Base-by-base conservation (phyloP, 352 stramenopile genomes). In the Phytophthora pseudosyringae region DNA sequence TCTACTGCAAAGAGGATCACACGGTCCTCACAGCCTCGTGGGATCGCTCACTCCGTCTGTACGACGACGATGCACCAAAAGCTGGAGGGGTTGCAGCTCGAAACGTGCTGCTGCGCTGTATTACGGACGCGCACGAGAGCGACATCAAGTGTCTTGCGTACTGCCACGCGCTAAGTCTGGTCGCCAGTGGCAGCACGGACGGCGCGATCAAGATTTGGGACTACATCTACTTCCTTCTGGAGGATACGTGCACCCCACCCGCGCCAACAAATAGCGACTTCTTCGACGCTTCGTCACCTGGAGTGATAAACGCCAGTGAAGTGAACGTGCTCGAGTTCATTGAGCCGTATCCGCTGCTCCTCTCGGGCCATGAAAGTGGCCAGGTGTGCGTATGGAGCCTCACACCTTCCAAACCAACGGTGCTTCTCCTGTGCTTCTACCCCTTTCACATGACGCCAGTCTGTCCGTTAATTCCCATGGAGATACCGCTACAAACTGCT, bases 121-220 rank as follows among this genome's bases (percentile, higher is more conserved):
- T 93, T 21, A 84, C 77, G 0, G 81, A 93, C 25, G 86, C 83
- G 0, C 86, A 94, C 26, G 82, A 91, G 21, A 75, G 68, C 3
- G 86, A 94, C 32, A 93, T 94, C 63, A 91, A 91, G 64, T 86
- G 80, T 46, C 62, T 94, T 11, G 78, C 83, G 1, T 94, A 92
- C 38, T 93, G 80, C 44, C 88, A 92, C 49, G 69, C 82, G 3
- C 68, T 94, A 54, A 81, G 80, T 13, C 60, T 94, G 0, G 71
- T 93, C 6, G 86, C 71, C 0, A 93, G 80, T 12, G 86, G 80
- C 13, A 78, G 78, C 11, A 78, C 74, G 0, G 83, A 93, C 29
- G 83, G 82, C 9, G 38, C 47, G 10, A 86, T 94, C 51, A 91
- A 94, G 56, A 81, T 94, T n/a, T 94, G 86, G 86, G 86, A 94